A percentile compares a stretch with the other conserved stretches of the same genome.
These are phyloP conservation scores for Aspergillus wentii DNA, from an alignment of 495 filamentous ascomycete genomes.

Conservation along the genomic window DNA sequence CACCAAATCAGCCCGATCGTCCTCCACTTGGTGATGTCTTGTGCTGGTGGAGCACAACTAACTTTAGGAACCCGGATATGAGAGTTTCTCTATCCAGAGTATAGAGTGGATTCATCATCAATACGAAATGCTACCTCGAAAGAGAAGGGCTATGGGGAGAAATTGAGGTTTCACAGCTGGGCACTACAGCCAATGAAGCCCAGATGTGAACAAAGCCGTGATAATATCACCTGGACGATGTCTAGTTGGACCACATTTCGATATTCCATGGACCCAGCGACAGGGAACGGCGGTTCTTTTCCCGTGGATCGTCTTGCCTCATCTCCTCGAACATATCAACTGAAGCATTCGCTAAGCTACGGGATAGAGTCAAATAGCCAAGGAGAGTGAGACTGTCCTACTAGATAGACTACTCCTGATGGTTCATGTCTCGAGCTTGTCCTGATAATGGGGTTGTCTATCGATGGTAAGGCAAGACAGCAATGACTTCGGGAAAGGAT, in stretches of 20 bases:
- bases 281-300: conserved; percentile 19
- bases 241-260: conserved; percentile 3
- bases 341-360: no score
- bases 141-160: no score
- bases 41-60: conserved; percentile 9
- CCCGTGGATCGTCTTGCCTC: conserved; percentile 18
- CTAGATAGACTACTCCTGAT: no score
- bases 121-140: conserved; percentile 2
- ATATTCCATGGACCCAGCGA: conserved; percentile 7
- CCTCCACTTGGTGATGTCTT: conserved; percentile 6
- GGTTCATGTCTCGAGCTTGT: no score
- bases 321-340: conserved; percentile 10
- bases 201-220: no score
- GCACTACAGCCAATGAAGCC: no score
- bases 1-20: conserved; percentile 7
- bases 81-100: no score
- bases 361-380: no score
- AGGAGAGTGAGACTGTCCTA: no score
- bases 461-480: not conserved
- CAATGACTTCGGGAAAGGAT: not conserved
- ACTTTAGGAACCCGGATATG: no score
- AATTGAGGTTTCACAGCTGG: no score
- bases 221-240: conserved; percentile 1
- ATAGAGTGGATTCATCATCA: conserved; percentile 1
- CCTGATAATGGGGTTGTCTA: no score